Conservation (phyloP, 108 stramenopile species). For the Cyclotella atomus region DNA sequence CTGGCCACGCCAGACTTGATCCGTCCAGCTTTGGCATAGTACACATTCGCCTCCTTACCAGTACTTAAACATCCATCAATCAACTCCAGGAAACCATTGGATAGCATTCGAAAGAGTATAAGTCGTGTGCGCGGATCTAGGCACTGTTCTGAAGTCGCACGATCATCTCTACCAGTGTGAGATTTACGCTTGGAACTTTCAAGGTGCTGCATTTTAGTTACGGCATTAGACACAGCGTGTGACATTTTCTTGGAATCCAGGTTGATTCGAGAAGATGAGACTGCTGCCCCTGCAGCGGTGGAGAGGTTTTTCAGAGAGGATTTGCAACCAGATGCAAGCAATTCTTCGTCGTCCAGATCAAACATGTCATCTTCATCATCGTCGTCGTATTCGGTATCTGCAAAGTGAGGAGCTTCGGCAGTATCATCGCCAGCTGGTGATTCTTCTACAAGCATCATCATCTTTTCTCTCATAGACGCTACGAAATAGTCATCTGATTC, state of each 20-base stretch:
- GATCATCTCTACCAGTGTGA: constrained; percentile 94
- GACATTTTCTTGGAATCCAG: constrained; percentile 41
- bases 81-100: constrained; percentile 83
- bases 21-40: constrained; percentile 90
- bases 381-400: constrained; percentile 36
- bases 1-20: background rate
- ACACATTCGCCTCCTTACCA: constrained; percentile 99
- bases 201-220: constrained; percentile 88
- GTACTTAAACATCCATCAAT: constrained; percentile 98
- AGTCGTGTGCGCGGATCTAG: constrained; percentile 96
- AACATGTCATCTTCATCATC: too few relatives aligned
- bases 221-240: constrained; percentile 88
- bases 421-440: background rate
- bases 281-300: background rate
- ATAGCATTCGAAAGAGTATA: constrained; percentile 96
- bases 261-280: constrained; percentile 68
- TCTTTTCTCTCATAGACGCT: constrained; percentile 35
- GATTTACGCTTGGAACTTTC: constrained; percentile 82
- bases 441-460: constrained; percentile 11
- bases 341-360: constrained; percentile 33
- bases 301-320: constrained; percentile 1
- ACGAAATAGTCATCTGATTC: constrained; percentile 30
- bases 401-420: constrained; percentile 13
- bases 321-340: constrained; percentile 9
- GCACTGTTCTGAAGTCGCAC: constrained; percentile 95